Conservation (phyloP, 192 early-diverging fungal species). For the Linnemannia zychae region DNA sequence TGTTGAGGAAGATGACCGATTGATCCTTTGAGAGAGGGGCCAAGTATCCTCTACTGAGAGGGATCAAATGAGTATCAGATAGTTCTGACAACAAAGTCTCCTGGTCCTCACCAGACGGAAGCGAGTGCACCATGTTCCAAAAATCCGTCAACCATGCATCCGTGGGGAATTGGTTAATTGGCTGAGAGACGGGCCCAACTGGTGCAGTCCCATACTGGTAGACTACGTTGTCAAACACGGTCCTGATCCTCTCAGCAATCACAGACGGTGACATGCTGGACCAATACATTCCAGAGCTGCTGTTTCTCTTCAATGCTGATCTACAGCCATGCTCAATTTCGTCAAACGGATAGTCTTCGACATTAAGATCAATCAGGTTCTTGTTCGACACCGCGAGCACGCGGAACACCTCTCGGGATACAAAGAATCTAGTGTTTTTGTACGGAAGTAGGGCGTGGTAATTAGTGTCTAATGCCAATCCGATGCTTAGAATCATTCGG, state of each 20-base stretch:
- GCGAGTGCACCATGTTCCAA: conserved; percentile 9
- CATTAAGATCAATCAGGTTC: conserved; percentile 4
- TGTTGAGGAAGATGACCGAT: not conserved
- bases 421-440: conserved; percentile 17
- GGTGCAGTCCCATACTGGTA: not conserved
- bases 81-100: not conserved
- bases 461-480: too few species aligned
- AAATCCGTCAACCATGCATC: conserved; percentile 16
- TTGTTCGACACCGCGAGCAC: conserved; percentile 6
- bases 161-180: not conserved
- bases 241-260: not conserved
- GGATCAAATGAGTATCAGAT: conserved; percentile 9
- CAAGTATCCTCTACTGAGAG: not conserved
- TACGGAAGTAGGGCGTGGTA: too few species aligned
- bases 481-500: too few species aligned
- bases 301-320: too few species aligned
- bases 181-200: not conserved
- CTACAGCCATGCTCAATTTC: not conserved
- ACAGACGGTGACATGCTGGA: not conserved
- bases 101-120: not conserved
- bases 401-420: not conserved
- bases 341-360: not conserved
- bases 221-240: not conserved
- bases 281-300: conserved; percentile 6
- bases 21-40: conserved; percentile 5